Evolutionary conservation across 164 flowering plant species (phyloP).

Genomic region (Piper betle): DNA sequence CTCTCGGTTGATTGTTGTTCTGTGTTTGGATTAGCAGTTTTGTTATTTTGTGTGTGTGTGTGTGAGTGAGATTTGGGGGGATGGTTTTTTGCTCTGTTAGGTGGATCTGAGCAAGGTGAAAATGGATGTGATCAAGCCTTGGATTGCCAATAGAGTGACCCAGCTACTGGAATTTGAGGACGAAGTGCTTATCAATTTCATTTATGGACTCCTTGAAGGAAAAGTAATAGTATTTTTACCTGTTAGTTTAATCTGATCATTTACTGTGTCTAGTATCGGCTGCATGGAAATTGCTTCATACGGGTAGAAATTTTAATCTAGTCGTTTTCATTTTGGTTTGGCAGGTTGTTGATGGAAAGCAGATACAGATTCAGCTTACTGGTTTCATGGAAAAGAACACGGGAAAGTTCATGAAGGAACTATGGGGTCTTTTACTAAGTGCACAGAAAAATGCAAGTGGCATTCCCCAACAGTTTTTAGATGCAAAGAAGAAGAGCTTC

Average conservation of each 20-base stretch:
- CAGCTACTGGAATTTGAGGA: constrained; percentile 95
- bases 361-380: constrained; percentile 76
- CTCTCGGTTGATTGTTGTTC: too few relatives aligned
- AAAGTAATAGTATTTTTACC: constrained; percentile 33
- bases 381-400: constrained; percentile 99
- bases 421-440: constrained; percentile 81
- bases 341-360: constrained; percentile 89
- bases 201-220: constrained; percentile 70
- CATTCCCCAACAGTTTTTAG: constrained; percentile 90
- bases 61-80: neutral
- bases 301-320: neutral
- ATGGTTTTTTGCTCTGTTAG: constrained; percentile 17
- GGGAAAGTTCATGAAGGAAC: constrained; percentile 96
- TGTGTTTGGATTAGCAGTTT: neutral
- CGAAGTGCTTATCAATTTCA: constrained; percentile 87
- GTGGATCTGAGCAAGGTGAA: constrained; percentile 84
- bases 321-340: constrained; percentile 2
- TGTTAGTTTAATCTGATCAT: neutral
- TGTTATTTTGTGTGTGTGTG: too few relatives aligned
- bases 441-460: constrained; percentile 88
- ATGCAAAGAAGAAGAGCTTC: constrained; percentile 86
- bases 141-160: constrained; percentile 85
- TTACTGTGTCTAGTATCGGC: neutral
- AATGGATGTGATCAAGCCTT: constrained; percentile 81
- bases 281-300: too few relatives aligned